A percentile compares a stretch with the other conserved stretches of the same genome.
Evolutionary conservation across 2,329 filamentous ascomycete genomes (phyloP).

Genomic region (Aspergillus ochraceoroseus): DNA sequence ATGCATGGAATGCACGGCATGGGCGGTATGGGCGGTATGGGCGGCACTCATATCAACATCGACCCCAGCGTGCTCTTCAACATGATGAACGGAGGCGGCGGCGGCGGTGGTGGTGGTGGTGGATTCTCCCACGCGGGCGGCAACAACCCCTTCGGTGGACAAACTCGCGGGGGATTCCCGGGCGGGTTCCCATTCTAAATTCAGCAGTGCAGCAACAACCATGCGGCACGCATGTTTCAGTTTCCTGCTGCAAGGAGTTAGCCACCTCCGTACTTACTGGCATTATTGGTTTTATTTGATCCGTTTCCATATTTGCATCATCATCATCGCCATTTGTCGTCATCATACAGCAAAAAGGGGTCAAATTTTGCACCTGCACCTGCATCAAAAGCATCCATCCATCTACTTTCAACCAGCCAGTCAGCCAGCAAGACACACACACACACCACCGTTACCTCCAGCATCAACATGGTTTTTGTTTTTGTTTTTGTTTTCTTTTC

Average conservation of each 20-base stretch:
- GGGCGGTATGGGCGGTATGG: constrained; percentile 53
- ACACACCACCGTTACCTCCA: background rate
- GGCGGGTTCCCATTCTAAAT: constrained; percentile 57
- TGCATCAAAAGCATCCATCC: too few species aligned
- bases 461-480: too few species aligned
- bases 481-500: too few species aligned
- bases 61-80: constrained; percentile 75
- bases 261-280: too few species aligned
- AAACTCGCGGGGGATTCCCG: constrained; percentile 46
- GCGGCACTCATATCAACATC: constrained; percentile 50
- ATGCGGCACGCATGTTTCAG: too few species aligned
- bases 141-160: constrained; percentile 40
- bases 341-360: too few species aligned
- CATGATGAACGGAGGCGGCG: constrained; percentile 68
- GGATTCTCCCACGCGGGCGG: constrained; percentile 48
- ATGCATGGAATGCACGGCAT: constrained; percentile 42
- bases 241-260: too few species aligned
- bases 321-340: too few species aligned
- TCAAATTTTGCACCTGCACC: too few species aligned
- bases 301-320: too few species aligned
- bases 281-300: too few species aligned
- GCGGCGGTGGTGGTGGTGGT: constrained; percentile 50
- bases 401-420: background rate
- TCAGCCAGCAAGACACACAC: background rate
- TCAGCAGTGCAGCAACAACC: background rate